These are phyloP conservation scores for Cyclanthera cordifolia DNA, from an alignment of 306 rosid species.

Conservation along the genomic window DNA sequence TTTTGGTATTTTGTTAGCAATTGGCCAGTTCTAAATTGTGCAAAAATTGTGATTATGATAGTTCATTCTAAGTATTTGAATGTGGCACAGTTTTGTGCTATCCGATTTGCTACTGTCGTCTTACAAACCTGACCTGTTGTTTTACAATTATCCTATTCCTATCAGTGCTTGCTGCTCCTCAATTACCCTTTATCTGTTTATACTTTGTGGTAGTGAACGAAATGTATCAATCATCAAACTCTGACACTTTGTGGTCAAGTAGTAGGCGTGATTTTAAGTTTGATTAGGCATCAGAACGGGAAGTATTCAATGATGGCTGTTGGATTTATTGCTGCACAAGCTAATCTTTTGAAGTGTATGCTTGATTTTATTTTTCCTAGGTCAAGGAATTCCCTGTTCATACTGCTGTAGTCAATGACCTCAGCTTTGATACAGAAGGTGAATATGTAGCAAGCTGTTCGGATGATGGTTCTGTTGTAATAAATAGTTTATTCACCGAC, in stretches of 20 bases:
- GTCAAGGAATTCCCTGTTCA: constrained; percentile 79
- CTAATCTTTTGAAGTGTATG: constrained; percentile 19
- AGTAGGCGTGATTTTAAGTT: not conserved
- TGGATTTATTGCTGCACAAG: not conserved
- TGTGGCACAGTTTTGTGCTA: not conserved
- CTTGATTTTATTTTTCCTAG: constrained; percentile 31
- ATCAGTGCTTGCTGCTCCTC: not conserved
- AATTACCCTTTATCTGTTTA: not conserved
- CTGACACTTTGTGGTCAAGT: not conserved
- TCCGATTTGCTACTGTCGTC: not conserved
- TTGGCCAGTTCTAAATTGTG: not conserved
- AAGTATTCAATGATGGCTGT: not conserved
- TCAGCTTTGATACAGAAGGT: constrained; percentile 81
- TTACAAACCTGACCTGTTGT: not conserved
- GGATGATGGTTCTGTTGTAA: constrained; percentile 76
- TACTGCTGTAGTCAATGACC: constrained; percentile 78
- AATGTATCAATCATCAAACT: not conserved
- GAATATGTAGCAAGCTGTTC: constrained; percentile 93
- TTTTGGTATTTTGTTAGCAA: not conserved
- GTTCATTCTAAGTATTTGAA: not conserved
- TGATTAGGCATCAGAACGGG: not conserved
- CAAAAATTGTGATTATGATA: not conserved
- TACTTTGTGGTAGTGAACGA: not conserved
- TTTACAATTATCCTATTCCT: not conserved
- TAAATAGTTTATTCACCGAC: constrained; percentile 75